Evolutionary conservation across 2,329 filamentous ascomycete genomes (phyloP).

Genomic region (Aspergillus pseudonomiae): DNA sequence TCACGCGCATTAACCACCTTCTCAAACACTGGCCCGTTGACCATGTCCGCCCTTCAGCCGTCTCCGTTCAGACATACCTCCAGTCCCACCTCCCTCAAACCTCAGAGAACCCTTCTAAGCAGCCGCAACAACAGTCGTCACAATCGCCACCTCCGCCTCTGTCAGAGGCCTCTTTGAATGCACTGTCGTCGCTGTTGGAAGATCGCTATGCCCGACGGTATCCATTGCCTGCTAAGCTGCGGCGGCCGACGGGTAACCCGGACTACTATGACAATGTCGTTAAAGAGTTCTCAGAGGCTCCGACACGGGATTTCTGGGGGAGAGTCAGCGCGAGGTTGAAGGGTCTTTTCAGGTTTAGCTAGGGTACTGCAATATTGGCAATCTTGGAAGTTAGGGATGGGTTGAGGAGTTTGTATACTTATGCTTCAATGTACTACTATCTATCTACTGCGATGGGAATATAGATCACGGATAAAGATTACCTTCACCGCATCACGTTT

Average conservation of each 20-base stretch:
- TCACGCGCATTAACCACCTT: conserved; percentile 44
- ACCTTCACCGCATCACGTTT: neutral
- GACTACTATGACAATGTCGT: conserved; percentile 57
- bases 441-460: neutral
- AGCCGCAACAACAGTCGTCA: conserved; percentile 15
- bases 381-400: neutral
- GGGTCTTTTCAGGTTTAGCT: conserved; percentile 50
- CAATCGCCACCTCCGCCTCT: conserved; percentile 24
- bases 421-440: conserved; percentile 6
- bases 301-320: conserved; percentile 51
- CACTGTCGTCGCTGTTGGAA: conserved; percentile 62
- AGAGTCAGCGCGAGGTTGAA: conserved; percentile 50
- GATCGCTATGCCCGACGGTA: conserved; percentile 59
- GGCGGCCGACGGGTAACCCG: conserved; percentile 55
- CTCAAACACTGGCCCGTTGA: conserved; percentile 50
- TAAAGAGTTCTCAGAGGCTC: conserved; percentile 57
- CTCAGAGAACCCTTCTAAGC: conserved; percentile 22
- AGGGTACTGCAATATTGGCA: neutral
- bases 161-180: conserved; percentile 53
- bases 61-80: conserved; percentile 49
- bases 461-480: neutral
- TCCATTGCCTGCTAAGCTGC: conserved; percentile 50
- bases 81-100: conserved; percentile 34
- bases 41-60: conserved; percentile 46
- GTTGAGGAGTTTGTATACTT: conserved; percentile 3